Evolutionary conservation across 139 green algal genomes (phyloP), one percentile per base, ranked within the genome.

Genomic region (Asterochloris erici): DNA sequence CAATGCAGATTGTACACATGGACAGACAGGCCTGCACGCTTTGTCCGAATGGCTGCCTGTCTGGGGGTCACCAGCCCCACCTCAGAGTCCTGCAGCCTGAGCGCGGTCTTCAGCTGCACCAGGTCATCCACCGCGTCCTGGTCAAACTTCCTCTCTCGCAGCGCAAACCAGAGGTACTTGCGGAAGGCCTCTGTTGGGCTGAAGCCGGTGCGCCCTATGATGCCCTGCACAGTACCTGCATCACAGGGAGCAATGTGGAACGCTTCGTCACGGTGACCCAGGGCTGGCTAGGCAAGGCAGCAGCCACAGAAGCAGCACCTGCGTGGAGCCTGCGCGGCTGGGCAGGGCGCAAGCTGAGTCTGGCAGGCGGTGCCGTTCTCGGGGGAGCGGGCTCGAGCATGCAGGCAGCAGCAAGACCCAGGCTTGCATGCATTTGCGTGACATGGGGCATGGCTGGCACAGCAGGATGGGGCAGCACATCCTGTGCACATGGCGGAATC

Each of bases 121-220:
- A 99, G 77, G 87, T 99, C 96, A 29, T 92, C 91, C 15, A 99
- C 91, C 14, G 93, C 92, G 16, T 94, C 92, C 68, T 92, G 74
- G 81, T 98, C 93, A 87, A 99, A 99, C 76, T 93, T 92, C 68
- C 94, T 86, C 86, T 99, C 96, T 11, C 96, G 88, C 64, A 99
- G 88, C 82, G 97, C 73, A 89, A 94, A 99, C 93, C 96, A 97
- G 54, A 99, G 83, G 87, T 98, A 99, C 90, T 99, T 99, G 70
- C 97, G 88, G 88, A 99, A 98, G 61, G 98, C 84, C 89, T 98
- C 95, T 21, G 89, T 88, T 14, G 84, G n/a, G 12, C 87, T 92
- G 91, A 98, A 99, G 28, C 93, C 92, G 9, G 87, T 21, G 77
- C 77, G 38, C 38, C 38, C 38, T 54, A 81, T 81, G 71, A 47